Evolutionary conservation across 1,284 basidiomycete species (phyloP), one percentile per base, ranked within the genome.

Genomic region (Sutorius eximius): DNA sequence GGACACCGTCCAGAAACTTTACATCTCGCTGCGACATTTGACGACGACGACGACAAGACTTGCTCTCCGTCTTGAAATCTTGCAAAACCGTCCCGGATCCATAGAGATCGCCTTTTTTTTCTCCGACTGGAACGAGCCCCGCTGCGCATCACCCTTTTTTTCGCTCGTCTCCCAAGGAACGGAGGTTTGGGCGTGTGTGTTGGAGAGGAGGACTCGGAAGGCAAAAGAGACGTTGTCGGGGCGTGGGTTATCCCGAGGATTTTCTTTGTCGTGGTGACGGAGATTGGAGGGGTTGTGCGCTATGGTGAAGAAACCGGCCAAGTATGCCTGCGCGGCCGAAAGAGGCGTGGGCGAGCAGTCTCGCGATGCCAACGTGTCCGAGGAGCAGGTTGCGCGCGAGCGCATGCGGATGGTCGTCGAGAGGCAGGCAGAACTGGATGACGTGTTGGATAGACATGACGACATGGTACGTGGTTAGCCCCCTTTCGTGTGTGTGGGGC

Each of bases 401-500:
- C 76, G 80, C 44, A 71, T 73, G 12, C 73, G 73, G 52, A 66
- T 86, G 64, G 63, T 93, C 10, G 72, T 71, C 48, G 74, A 82
- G 60, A 84, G 81, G 66, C 86, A 88, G 68, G 65, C 64, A 13
- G 75, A 86, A 60, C 69, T 93, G 55, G 81, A 83, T 59, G 65
- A 68, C 15, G 77, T 91, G 24, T 69, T 85, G 58, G 83, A 88
- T 55, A 76, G 67, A 56, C 91, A 94, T 74, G 92, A 94, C 71
- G 79, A 81, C 61, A 71, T 89, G 70, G 89, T 91, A 66, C 65
- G 86, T 81, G 37, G 30, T 20, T 6, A 29, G 43, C 18, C 33
- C 18, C 33, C 8, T 18, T 38, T 29, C 8, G n/a, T 47, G 48
- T 41, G 30, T 30, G 16, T 29, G 27, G 3, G 34, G 38, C 13